Conservation (phyloP, 2,329 filamentous ascomycete genomes). For the Talaromyces sp. region DNA sequence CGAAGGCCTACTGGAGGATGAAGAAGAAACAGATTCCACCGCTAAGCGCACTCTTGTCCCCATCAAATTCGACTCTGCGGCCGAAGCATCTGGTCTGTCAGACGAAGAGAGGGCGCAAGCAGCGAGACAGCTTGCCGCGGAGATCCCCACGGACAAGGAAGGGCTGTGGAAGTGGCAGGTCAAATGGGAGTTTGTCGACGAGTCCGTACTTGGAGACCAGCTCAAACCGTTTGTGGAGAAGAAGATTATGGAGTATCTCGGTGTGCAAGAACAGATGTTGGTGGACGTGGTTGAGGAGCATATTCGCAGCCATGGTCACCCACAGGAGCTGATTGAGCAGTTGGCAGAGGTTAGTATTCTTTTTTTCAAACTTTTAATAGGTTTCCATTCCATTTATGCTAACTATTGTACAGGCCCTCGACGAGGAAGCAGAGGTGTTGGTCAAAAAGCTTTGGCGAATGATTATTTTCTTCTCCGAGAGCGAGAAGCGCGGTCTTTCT, state of each 20-base stretch:
- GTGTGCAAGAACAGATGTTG: conserved; percentile 91
- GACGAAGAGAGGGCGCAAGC: conserved; percentile 85
- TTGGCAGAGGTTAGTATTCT: conserved; percentile 67
- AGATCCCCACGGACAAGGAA: conserved; percentile 82
- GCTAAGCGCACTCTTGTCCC: conserved; percentile 73
- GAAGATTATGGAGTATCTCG: conserved; percentile 95
- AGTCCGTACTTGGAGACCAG: conserved; percentile 74
- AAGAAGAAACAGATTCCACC: conserved; percentile 71
- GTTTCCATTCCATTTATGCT: conserved; percentile 19
- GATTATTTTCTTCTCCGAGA: conserved; percentile 96
- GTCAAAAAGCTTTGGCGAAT: conserved; percentile 98
- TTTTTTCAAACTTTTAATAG: not conserved
- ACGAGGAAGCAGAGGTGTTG: conserved; percentile 89
- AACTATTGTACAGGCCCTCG: conserved; percentile 62
- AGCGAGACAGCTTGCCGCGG: conserved; percentile 73
- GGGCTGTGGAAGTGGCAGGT: conserved; percentile 90
- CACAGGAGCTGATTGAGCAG: conserved; percentile 78
- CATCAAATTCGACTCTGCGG: conserved; percentile 71
- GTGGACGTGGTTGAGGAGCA: conserved; percentile 91
- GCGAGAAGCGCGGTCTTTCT: conserved; percentile 81
- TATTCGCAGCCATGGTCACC: conserved; percentile 67
- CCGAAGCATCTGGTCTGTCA: conserved; percentile 64
- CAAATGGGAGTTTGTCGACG: conserved; percentile 87
- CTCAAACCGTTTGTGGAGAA: conserved; percentile 94
- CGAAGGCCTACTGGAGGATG: conserved; percentile 89